phyloP scores from a whole-genome alignment of 176 grass and related monocot species.

The Leersia perrieri region DNA sequence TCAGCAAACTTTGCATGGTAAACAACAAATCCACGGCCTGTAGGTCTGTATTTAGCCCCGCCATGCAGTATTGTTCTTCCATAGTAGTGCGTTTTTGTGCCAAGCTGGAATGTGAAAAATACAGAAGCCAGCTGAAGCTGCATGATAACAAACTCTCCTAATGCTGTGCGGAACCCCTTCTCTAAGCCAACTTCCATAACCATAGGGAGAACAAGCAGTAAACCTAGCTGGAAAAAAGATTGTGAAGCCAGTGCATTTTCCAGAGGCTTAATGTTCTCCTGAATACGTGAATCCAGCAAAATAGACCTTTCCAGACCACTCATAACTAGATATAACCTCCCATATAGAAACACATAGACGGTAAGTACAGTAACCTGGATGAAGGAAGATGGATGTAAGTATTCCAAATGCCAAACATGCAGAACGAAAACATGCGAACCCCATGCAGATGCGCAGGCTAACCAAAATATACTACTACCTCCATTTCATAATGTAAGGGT shows the following conservation, averaged over 20 bases:
- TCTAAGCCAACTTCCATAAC: constrained; percentile 95
- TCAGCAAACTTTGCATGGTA: constrained; percentile 87
- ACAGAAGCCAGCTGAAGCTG: constrained; percentile 91
- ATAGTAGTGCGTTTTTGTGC: constrained; percentile 91
- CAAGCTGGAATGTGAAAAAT: constrained; percentile 97
- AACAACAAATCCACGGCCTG: constrained; percentile 88
- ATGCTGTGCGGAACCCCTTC: constrained; percentile 84
- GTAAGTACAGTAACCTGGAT: constrained; percentile 86
- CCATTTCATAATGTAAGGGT: no score
- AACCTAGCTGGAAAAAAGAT: constrained; percentile 84
- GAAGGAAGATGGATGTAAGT: constrained; percentile 24
- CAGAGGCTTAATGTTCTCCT: constrained; percentile 64
- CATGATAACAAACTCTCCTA: constrained; percentile 96
- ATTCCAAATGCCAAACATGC: constrained; percentile 19
- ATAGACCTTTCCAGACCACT: constrained; percentile 89
- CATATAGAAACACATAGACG: constrained; percentile 93
- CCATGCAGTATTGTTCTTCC: constrained; percentile 91
- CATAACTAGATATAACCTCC: constrained; percentile 87
- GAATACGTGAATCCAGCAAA: constrained; percentile 66
- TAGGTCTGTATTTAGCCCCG: constrained; percentile 79
- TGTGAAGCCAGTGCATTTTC: constrained; percentile 91
- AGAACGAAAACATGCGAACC: neutral
- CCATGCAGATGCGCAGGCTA: neutral
- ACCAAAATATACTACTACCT: constrained; percentile 8
- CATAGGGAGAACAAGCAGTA: constrained; percentile 92